These are phyloP conservation scores for Vicia faba DNA, from an alignment of 306 rosid species.

Conservation along the genomic window DNA sequence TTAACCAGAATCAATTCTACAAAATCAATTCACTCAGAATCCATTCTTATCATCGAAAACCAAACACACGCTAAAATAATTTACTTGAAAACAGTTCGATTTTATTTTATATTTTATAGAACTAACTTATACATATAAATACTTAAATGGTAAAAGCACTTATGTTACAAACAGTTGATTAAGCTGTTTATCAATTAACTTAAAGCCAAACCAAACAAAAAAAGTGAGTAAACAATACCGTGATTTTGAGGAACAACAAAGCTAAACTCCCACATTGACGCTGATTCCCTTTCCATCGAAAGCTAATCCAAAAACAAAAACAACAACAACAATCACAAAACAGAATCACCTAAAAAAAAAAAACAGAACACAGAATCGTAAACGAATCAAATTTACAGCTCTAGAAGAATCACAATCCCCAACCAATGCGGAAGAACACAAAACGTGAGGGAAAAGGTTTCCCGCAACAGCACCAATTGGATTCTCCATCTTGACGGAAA, in stretches of 20 bases:
- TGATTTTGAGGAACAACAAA: constrained; percentile 96
- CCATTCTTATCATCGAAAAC: too few relatives aligned
- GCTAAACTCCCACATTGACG: constrained; percentile 95
- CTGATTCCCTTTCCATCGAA: constrained; percentile 84
- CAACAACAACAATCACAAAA: neutral
- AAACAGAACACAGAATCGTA: neutral
- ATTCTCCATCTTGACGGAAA: constrained; percentile 88
- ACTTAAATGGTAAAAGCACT: neutral
- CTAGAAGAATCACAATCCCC: constrained; percentile 75
- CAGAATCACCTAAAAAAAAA: constrained; percentile 2
- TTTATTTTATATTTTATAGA: neutral
- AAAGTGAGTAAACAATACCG: constrained; percentile 41
- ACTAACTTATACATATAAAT: neutral
- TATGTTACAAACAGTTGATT: neutral
- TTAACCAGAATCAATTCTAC: too few relatives aligned
- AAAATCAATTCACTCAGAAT: too few relatives aligned
- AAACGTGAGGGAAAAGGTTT: constrained; percentile 82
- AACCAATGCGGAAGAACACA: constrained; percentile 68
- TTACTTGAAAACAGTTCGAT: neutral
- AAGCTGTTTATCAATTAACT: neutral
- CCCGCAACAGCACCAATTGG: constrained; percentile 51
- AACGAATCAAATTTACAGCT: constrained; percentile 61
- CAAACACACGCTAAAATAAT: neutral
- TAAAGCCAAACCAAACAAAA: neutral
- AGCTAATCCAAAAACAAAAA: constrained; percentile 51